Base-by-base conservation (phyloP, 2,329 filamentous ascomycete genomes). In the Exserohilum turcica region DNA sequence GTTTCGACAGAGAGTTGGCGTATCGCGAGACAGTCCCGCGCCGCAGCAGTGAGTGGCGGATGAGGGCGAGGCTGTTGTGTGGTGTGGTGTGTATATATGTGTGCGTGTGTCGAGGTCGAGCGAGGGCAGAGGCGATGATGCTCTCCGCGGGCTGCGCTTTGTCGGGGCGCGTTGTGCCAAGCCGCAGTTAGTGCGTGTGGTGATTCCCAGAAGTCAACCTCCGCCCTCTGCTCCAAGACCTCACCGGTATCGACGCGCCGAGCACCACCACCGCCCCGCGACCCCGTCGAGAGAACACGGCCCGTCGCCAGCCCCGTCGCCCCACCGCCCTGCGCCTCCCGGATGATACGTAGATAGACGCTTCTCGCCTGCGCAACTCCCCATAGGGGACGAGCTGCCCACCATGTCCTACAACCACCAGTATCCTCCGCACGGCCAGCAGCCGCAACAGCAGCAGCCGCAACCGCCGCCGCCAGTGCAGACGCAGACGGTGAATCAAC, bases 401-500 rank as follows among this genome's bases (percentile, higher is more conserved):
- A 60, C 48, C 63, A 73, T 73, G 71, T 66, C 70, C 47, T 59
- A 69, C 53, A 63, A 70, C 61, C 63, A 65, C 55, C 65, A 73
- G 56, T 67, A 71, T 24, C 59, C 60, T 56, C 64, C 58, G 19
- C 55, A 61, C 37, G 59, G 54, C 48, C 62, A 60, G 56, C 67
- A 70, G 43, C 61, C 65, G 13, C 48, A 51, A n/a, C n/a, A n/a
- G n/a, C n/a, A n/a, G n/a, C n/a, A n/a, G n/a, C n/a, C n/a, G n/a
- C n/a, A n/a, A n/a, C n/a, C 59, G 42, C 65, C 68, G 60, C 70
- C 65, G 53, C 72, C 63, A 28, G 70, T 73, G 40, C 73, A 74
- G 57, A 71, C 69, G 21, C 66, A 71, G 58, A 79, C 81, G 36
- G 68, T 69, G 61, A 51, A 81, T 45, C 85, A 48, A 35, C 64